Evolutionary conservation across 768 basidiomycete genomes (phyloP).

Genomic region (Boletus bicolor): DNA sequence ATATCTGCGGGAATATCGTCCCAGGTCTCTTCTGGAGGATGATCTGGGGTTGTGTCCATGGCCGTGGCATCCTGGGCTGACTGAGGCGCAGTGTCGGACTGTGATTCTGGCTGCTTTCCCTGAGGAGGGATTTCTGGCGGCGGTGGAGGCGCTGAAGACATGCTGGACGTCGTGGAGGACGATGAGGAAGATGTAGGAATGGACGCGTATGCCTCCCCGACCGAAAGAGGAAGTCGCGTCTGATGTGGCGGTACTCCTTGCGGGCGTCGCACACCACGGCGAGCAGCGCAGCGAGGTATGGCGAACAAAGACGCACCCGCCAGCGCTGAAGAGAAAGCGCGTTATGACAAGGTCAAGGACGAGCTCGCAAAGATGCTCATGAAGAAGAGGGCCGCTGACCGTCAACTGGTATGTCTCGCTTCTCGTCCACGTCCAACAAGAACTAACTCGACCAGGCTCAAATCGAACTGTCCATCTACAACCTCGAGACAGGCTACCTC

Average conservation of each 20-base stretch:
- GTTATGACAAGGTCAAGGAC: slow-evolving; percentile 70
- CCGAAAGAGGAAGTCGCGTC: slow-evolving; percentile 25
- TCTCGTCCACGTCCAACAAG: background rate
- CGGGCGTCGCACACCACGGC: background rate
- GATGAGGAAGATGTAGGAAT: background rate
- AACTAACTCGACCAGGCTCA: slow-evolving; percentile 49
- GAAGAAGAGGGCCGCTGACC: slow-evolving; percentile 73
- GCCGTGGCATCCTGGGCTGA: slow-evolving; percentile 35
- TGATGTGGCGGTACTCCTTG: background rate
- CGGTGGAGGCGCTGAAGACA: slow-evolving; percentile 60
- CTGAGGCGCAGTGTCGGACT: slow-evolving; percentile 31
- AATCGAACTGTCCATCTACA: slow-evolving; percentile 76
- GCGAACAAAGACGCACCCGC: slow-evolving; percentile 40
- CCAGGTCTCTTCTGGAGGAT: slow-evolving; percentile 75
- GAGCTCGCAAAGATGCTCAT: slow-evolving; percentile 71
- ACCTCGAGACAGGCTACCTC: slow-evolving; percentile 71
- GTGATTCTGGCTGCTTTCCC: slow-evolving; percentile 52
- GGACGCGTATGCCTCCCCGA: slow-evolving; percentile 27
- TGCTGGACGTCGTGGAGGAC: slow-evolving; percentile 16
- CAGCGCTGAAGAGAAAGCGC: slow-evolving; percentile 64
- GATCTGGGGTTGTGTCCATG: slow-evolving; percentile 78
- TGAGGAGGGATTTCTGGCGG: slow-evolving; percentile 38
- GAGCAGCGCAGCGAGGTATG: slow-evolving; percentile 21
- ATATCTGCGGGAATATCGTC: slow-evolving; percentile 92
- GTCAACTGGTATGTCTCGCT: slow-evolving; percentile 58